Base-by-base conservation (phyloP, 116 monocot species). In the Trichopus zeylanicus region DNA sequence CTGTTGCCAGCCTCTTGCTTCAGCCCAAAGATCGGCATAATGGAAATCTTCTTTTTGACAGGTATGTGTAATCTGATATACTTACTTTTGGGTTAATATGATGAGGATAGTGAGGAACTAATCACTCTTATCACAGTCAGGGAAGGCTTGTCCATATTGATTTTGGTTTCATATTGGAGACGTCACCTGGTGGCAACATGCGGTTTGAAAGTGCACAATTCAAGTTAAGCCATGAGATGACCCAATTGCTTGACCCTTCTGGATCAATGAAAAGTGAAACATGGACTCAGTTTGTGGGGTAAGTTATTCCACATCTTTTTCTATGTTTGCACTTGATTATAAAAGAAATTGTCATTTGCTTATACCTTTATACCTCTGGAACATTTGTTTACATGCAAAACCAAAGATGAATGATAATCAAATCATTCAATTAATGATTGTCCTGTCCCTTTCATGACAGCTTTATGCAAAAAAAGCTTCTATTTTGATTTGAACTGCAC, bases 141-240 rank as follows among this genome's bases (percentile, higher is more conserved):
- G 97, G 97, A 56, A 87, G 97, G 73, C 79, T 97, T 15, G 87
- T 97, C 18, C 97, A 97, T 70, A 97, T 97, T 65, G 97, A 97
- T 79, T 97, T 97, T 67, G 97, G 97, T 37, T 97, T 97, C 67
- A 97, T 97, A 65, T 75, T 97, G 67, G 91, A 97, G 78, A 97
- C 81, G 3, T 91, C 97, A 20, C 91, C 97, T 33, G 97, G 97
- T 29, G 87, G 87, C 24, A 97, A 97, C 73, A 87, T 97, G 85
- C 63, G 91, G 46, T 97, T 97, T 69, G 97, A 97, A 64, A 97
- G 84, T 68, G 97, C 97, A 1, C 91, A 97, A 29, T 97, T 97
- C 79, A 97, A 97, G 58, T 63, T 97, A 66, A 97, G 97, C 51
- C 97, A 97, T 62, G 91, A 97, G 72, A 97, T 97, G 97, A 97